Base-by-base conservation (phyloP, 2,329 filamentous ascomycete genomes). In the Cryphonectria carpinicola region DNA sequence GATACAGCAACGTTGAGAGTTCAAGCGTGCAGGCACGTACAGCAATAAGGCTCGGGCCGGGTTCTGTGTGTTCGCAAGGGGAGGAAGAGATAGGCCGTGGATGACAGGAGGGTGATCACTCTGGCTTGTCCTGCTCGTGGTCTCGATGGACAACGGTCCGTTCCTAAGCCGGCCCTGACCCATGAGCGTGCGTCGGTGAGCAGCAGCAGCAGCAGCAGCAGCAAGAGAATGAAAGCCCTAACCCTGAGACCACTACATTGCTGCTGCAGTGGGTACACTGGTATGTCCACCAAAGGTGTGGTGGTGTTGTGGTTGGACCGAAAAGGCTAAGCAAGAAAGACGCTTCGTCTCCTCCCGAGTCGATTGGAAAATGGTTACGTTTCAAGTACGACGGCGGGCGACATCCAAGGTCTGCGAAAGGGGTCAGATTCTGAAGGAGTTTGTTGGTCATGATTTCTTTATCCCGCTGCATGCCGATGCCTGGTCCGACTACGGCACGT, bases 401-500 rank as follows among this genome's bases (percentile, higher is more conserved):
- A 61, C 58, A 61, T 39, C 35, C n/a, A 28, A 28, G 61, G 61
- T n/a, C 22, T 43, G 39, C 63, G 32, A 52, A 65, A 22, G 25
- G 39, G 22, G 17, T n/a, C 32, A 22, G 32, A 3, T 6, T 39
- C 7, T 61, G 35, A 19, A 61, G 32, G 35, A 37, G 35, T 22
- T 22, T 22, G 22, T 37, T 35, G 41, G 41, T 35, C 63, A 65
- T 65, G 63, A 37, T 17, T 52, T 35, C 28, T 52, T 46, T 65
- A 35, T 35, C 63, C 43, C 41, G 43, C 25, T 13, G 63, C 63
- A 49, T 49, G 63, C 63, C 43, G 41, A 41, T 52, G 37, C 41
- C 43, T 35, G 63, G 63, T 32, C 63, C 63, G 63, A 52, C 43
- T 35, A 49, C 63, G 63, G 63, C 63, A 46, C 63, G 63, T 3